phyloP scores from a whole-genome alignment of 768 basidiomycete species.

The Agaricus blazei region DNA sequence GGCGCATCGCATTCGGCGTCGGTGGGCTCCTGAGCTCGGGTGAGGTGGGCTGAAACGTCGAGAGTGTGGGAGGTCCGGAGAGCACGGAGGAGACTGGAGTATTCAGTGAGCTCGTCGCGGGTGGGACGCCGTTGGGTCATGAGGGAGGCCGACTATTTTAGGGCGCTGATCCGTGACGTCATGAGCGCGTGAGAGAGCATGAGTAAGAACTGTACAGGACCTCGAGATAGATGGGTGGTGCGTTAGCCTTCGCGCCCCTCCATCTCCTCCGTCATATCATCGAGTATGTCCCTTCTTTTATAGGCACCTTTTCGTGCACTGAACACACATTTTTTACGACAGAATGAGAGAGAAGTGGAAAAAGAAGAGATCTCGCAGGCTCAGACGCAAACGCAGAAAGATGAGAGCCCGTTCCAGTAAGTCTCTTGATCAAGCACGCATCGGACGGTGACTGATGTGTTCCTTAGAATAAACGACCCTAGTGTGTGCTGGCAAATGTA shows the following conservation, averaged over 20 bases:
- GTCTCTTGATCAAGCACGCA: slow-evolving; percentile 25
- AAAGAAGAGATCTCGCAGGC: slow-evolving; percentile 91
- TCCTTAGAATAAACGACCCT: slow-evolving; percentile 31
- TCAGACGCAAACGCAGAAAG: slow-evolving; percentile 93
- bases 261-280: slow-evolving; percentile 25
- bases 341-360: slow-evolving; percentile 98
- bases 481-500: slow-evolving; percentile 4
- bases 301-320: not conserved
- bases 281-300: slow-evolving; percentile 20
- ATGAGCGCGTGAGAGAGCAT: slow-evolving; percentile 24
- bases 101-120: slow-evolving; percentile 13
- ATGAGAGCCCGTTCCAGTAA: slow-evolving; percentile 92
- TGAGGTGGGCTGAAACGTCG: slow-evolving; percentile 5
- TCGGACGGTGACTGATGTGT: not conserved
- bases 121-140: slow-evolving; percentile 2
- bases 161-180: not conserved
- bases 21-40: not conserved
- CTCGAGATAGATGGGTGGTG: slow-evolving; percentile 12
- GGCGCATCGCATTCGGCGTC: not conserved
- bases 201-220: slow-evolving; percentile 43
- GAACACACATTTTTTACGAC: not conserved
- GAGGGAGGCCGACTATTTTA: slow-evolving; percentile 1
- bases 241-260: slow-evolving; percentile 11
- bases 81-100: slow-evolving; percentile 12
- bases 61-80: slow-evolving; percentile 8